Base-by-base conservation (phyloP, 2,329 filamentous ascomycete species). In the Ascochyta viciae-villosae region DNA sequence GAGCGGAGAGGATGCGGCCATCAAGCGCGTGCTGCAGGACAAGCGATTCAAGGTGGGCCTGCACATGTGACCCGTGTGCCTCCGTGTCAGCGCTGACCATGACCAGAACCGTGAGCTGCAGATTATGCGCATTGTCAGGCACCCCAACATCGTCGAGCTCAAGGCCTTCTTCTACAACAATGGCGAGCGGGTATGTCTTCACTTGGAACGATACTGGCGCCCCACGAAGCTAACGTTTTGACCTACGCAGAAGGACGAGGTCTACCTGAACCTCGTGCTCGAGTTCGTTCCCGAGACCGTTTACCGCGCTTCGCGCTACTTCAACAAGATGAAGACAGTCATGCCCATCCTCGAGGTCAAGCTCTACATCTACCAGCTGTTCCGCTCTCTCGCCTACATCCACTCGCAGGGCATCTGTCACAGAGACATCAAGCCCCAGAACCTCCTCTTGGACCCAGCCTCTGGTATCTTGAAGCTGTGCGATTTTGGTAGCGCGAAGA, bases 131-230 rank as follows among this genome's bases (percentile, higher is more conserved):
- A 99, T 99, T 75, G 95, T 99, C 72, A 89, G 94, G 74, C 95
- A 99, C 78, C 95, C 95, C 53, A 99, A 99, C 80, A 98, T 99
- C 71, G 95, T 99, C 58, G 93, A 98, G 78, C 84, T 99, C 63
- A 99, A 99, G 82, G 95, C 95, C 49, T 99, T 99, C 81, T 99
- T 97, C 82, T 99, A 98, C 81, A 97, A 94, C 68, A 99, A 98
- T 76, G 95, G 95, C 74, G 95, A 99, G 79, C 88, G 95, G 78
- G 95, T 99, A 87, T 70, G 85, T 81, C 61, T 59, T 60, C 57
- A 46, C 55, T 52, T 35, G 38, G 48, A 51, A 58, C 13, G 49
- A 34, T 51, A 43, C 10, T 22, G 33, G 37, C 53, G 59, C 68
- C 52, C 67, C 54, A 52, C 51, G 59, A 60, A 62, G 64, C 70